Evolutionary conservation across 257 asterid genomes (phyloP).

Genomic region (Solanum megistacrolobum): DNA sequence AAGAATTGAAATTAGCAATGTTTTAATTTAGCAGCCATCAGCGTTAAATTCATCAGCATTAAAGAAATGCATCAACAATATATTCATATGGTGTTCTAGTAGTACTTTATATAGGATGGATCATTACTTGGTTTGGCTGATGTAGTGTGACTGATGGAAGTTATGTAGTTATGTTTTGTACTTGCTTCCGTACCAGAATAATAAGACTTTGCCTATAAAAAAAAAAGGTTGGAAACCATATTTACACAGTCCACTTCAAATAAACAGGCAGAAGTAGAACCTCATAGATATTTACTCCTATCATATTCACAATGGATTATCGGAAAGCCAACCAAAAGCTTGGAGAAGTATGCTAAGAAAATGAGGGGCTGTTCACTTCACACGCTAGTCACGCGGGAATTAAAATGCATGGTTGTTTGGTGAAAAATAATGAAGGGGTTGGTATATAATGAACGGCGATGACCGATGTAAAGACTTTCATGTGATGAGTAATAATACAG

Average conservation of each 20-base stretch:
- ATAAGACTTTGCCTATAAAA: not conserved
- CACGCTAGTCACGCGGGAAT: not conserved
- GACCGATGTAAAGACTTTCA: not conserved
- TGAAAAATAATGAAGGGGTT: not conserved
- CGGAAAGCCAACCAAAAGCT: not conserved
- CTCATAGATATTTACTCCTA: not conserved
- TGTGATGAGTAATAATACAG: not conserved
- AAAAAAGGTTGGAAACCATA: not conserved
- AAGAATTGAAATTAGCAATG: not conserved
- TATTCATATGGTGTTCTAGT: not conserved
- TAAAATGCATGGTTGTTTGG: not conserved
- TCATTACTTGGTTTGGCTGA: not conserved
- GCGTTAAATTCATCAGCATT: not conserved
- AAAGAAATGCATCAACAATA: not conserved
- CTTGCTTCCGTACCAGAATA: not conserved
- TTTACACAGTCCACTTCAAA: not conserved
- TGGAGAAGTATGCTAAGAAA: not conserved
- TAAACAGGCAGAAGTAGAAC: not conserved
- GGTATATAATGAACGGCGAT: not conserved
- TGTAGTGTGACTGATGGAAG: slow-evolving; percentile 4
- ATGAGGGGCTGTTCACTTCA: not conserved
- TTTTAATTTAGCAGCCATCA: not conserved
- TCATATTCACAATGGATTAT: not conserved
- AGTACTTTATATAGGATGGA: not conserved
- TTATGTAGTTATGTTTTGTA: not conserved